A percentile compares a stretch with the other conserved stretches of the same genome.
phyloP scores from a whole-genome alignment of 257 asterid genomes.

The Solanum paucissectum region DNA sequence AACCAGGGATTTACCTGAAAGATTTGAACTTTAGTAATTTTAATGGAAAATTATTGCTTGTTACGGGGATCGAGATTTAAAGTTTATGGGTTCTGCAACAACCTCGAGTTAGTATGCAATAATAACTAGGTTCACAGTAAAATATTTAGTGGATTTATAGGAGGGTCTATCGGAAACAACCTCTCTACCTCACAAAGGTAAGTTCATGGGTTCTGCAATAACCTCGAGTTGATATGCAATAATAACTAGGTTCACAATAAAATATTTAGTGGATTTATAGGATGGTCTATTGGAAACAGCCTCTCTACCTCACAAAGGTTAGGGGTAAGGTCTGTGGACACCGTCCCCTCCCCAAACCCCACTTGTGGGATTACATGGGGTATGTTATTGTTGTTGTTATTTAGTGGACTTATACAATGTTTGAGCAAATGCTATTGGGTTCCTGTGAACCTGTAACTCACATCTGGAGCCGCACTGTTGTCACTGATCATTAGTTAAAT shows the following conservation, averaged over 20 bases:
- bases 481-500: not conserved
- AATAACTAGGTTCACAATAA: not conserved
- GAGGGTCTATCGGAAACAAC: no score
- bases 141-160: no score
- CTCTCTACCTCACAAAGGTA: no score
- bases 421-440: not conserved
- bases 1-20: not conserved
- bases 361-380: no score
- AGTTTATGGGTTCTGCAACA: not conserved
- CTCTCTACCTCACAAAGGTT: no score
- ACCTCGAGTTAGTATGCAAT: not conserved
- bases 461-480: not conserved
- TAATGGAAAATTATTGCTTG: not conserved
- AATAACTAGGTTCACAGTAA: not conserved
- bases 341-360: no score
- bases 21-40: not conserved
- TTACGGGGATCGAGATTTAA: not conserved
- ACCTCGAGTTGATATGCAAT: not conserved
- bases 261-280: no score
- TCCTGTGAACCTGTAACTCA: not conserved
- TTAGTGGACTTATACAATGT: not conserved
- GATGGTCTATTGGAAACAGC: no score
- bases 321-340: no score
- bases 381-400: no score
- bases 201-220: not conserved